Percentiles rank a stretch among this genome's conserved stretches.
Conservation (phyloP, 441 rosid species). For the Erodium texanum region DNA sequence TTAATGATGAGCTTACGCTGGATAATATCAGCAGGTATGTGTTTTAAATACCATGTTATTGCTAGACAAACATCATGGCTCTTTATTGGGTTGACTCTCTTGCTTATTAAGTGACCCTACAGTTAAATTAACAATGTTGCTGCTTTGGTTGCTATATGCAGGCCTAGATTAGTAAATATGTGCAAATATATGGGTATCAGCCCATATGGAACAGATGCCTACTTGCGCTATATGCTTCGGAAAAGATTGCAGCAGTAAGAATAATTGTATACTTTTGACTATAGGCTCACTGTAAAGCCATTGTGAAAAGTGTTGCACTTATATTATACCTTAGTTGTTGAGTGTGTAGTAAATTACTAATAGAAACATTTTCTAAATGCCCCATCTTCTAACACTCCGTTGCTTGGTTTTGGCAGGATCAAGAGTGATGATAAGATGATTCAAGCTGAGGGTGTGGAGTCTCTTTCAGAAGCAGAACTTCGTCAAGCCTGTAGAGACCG, state of each 20-base stretch:
- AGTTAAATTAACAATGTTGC: conserved; percentile 13
- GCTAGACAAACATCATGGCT: not conserved
- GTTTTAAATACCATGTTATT: conserved; percentile 8
- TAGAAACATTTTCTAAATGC: not conserved
- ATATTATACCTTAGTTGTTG: not conserved
- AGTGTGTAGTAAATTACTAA: not conserved
- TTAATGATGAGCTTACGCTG: conserved; percentile 67
- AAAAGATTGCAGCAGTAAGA: conserved; percentile 57
- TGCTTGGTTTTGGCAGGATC: conserved; percentile 41
- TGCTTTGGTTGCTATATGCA: conserved; percentile 29
- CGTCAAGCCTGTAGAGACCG: conserved; percentile 90
- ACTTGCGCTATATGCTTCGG: conserved; percentile 66
- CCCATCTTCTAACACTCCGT: conserved; percentile 9
- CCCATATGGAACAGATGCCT: conserved; percentile 72
- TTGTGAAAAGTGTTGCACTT: not conserved
- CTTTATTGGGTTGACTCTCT: conserved; percentile 8
- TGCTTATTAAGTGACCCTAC: conserved; percentile 12
- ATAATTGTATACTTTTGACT: conserved; percentile 8
- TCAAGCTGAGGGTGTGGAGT: conserved; percentile 83
- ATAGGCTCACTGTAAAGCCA: not conserved
- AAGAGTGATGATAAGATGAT: conserved; percentile 92
- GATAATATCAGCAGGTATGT: conserved; percentile 67
- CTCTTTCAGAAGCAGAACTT: conserved; percentile 88
- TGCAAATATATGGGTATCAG: conserved; percentile 78
- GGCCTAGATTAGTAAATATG: conserved; percentile 70